Percentiles rank a stretch among this genome's conserved stretches.
These are phyloP conservation scores for Fonsecaea multimorphosa DNA, from an alignment of 2,329 filamentous ascomycete species.

Conservation along the genomic window DNA sequence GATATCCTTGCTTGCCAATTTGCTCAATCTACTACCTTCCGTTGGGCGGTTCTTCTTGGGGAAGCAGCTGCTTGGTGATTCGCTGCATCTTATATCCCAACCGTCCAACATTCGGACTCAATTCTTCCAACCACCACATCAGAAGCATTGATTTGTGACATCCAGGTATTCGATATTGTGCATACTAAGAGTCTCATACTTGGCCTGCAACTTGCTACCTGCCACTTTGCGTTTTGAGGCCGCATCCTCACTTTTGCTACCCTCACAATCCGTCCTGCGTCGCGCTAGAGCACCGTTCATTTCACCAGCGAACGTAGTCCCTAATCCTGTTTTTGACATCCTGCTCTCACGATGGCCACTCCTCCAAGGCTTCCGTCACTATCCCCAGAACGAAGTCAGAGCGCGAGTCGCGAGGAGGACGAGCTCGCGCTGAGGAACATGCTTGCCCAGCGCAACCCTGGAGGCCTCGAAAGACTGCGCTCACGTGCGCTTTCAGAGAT, in stretches of 20 bases:
- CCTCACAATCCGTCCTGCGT: neutral
- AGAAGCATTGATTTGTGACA: conserved; percentile 2
- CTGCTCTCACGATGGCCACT: neutral
- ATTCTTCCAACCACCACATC: neutral
- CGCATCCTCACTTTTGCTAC: neutral
- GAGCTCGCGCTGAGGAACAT: neutral
- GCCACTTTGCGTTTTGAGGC: neutral
- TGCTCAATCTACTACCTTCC: neutral
- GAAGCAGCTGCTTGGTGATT: neutral
- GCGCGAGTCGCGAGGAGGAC: neutral
- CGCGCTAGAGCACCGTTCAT: neutral
- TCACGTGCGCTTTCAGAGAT: neutral
- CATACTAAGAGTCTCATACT: neutral
- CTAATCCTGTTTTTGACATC: neutral
- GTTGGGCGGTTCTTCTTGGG: neutral
- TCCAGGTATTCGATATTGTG: conserved; percentile 6
- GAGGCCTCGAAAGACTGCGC: neutral
- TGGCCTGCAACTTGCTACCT: neutral
- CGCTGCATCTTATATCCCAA: neutral
- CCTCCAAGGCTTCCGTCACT: neutral
- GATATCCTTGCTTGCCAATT: neutral
- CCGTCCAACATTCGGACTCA: neutral
- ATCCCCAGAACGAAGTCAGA: neutral
- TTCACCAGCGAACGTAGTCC: neutral
- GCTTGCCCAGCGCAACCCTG: neutral